Evolutionary conservation across 768 basidiomycete species (phyloP), one percentile per base, ranked within the genome.

Genomic region (Xerocomus brunneocitrinus): DNA sequence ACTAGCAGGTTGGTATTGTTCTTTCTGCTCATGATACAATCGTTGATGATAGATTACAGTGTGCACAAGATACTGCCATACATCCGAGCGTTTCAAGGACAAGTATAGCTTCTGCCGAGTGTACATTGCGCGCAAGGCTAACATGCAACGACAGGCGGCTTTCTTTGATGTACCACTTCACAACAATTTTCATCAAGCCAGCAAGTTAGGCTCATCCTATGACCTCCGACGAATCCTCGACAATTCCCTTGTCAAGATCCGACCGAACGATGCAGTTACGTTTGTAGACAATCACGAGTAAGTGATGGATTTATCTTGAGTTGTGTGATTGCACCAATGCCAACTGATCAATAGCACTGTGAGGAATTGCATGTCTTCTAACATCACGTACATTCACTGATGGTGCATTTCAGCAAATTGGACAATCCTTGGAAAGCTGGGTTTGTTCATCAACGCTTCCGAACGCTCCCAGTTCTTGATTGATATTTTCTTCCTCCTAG

Each of bases 111-210:
- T 16, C 32, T 38, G 50, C 31, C 57, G 35, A 30, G 31, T 25
- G 46, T 45, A 24, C 19, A 41, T 31, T 30, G 28, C 9, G 4
- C 32, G 32, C n/a, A 47, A 28, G 19, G 38, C 39, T 56, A 12
- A 49, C 28, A 12, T 22, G 22, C 24, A 34, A 48, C 50, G 54
- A 32, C 68, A 95, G 86, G 83, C 88, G 10, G 79, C 92, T 0
- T 91, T 95, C 64, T 97, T 97, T 58, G 94, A 97, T 65, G 90
- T 91, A 7, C 91, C 91, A 19, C 75, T 98, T 22, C 94, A 98
- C 64, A 77, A 83, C 70, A 91, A 90, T 59, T 85, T 95, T 63
- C 76, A 85, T 62, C 74, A 78, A 54, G 94, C 94, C 12, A 89
- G 90, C 66, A 80, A 82, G 56, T 73, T 74, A 14, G 79, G 84